phyloP scores from a whole-genome alignment of 208 protist species.

The Trypanosoma theileri region DNA sequence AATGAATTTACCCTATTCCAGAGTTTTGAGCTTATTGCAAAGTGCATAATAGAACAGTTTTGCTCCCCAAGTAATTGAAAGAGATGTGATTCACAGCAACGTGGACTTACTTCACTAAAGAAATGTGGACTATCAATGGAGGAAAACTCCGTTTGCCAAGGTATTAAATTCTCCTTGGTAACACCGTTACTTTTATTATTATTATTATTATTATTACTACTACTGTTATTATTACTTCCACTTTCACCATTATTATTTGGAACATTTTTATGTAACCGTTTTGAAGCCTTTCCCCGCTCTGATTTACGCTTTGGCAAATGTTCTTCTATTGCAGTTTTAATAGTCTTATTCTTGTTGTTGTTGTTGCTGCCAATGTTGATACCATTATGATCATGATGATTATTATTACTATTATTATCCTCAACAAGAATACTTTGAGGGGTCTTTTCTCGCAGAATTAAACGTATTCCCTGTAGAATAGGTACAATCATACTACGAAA shows the following conservation, averaged over 20 bases:
- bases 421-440: background rate
- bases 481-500: background rate
- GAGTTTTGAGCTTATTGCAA: constrained; percentile 16
- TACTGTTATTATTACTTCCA: no score
- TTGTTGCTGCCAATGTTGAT: no score
- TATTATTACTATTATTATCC: background rate
- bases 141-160: background rate
- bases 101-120: background rate
- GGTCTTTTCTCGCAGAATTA: background rate
- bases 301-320: no score
- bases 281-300: no score
- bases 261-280: no score
- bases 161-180: background rate
- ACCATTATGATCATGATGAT: no score
- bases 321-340: no score
- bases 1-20: background rate
- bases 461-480: background rate
- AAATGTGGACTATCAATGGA: background rate
- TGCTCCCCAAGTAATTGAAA: constrained; percentile 29
- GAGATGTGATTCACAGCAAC: background rate
- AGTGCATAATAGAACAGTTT: constrained; percentile 46
- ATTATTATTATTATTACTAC: background rate
- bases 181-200: background rate
- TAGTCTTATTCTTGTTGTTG: no score
- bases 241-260: no score